Evolutionary conservation across 2,329 filamentous ascomycete species (phyloP), one percentile per base, ranked within the genome.

Genomic region (Elsinoe batatas): DNA sequence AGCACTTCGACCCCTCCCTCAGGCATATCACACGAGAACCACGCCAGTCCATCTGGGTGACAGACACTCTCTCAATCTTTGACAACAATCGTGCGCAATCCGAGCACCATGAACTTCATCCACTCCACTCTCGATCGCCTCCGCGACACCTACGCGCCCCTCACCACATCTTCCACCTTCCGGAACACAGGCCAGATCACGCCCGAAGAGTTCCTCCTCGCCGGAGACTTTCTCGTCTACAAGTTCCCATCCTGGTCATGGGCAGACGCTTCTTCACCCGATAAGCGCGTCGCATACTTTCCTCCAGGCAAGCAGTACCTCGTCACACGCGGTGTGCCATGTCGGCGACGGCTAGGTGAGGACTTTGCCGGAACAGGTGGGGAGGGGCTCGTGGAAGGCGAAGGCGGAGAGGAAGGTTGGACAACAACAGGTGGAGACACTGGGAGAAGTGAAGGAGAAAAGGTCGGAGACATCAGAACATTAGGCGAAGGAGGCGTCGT

Each of bases 231-330:
- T 70, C 83, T 98, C 36, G 91, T 95, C 67, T 95, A 94, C 83
- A 97, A 96, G 76, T 98, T 98, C 74, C 93, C 91, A 7, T 95
- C 91, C 57, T 98, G 93, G 93, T 87, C 88, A 50, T 98, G 93
- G 93, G 84, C 87, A 61, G 88, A 93, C 65, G 91, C 91, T 62
- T 87, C 91, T 56, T 82, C 84, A n/a, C 81, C 84, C 1, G 79
- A 81, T 59, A 88, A 89, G 69, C 85, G 90, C 60, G 87, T 88
- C 56, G 76, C 77, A 61, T 88, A 95, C 68, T 82, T 98, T 3
- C 93, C 93, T 0, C 74, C 83, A 0, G 88, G 87, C 53, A 98
- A 97, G 75, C 93, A 98, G 78, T 98, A 90, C 67, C 80, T 98
- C 36, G 87, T 97, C 40, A 96, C 93, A 10, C 86, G 91, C 58